Base-by-base conservation (phyloP, 1,139 yeast species). In the Suhomyces panamericanus region DNA sequence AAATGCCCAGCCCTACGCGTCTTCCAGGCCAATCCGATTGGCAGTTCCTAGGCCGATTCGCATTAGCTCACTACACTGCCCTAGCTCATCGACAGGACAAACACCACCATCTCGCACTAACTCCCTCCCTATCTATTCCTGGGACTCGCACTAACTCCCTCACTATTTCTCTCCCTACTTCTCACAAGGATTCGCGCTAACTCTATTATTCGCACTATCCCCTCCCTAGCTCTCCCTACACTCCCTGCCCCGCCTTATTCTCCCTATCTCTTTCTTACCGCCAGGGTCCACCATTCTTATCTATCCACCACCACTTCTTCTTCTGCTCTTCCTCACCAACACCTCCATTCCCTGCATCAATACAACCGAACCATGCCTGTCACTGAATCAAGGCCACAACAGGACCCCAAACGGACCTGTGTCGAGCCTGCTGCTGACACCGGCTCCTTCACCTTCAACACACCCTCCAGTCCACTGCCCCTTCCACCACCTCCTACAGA, bases 301-400 rank as follows among this genome's bases (percentile, higher is more conserved):
- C 32, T 8, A 12, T 30, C 32, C 12, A 28, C 14, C 14, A 28
- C 13, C 5, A 13, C 16, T 13, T 13, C 32, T 13, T 15, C 6
- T 14, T 22, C 13, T n/a, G 4, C 29, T 13, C n/a, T 16, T 13
- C n/a, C 6, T 22, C n/a, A 13, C 29, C 29, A 24, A 11, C 24
- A 13, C 36, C 36, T 13, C 26, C 29, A 8, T 1, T 16, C 20
- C n/a, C 22, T 14, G 11, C 24, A 7, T n/a, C 36, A 7, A 9
- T 24, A 22, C 12, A n/a, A 3, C 12, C 13, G 17, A 13, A 13
- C 13, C 30, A 48, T 48, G 51, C 51, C 51, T 12, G 51, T 48
- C 15, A 46, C 44, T 6, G 46, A 48, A 31, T 43, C 41, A 28
- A 39, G 34, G 41, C 28, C 32, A 28, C 34, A 33, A 11, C 38